Evolutionary conservation across 1,284 basidiomycete species (phyloP).

Genomic region (Mycena sp.): DNA sequence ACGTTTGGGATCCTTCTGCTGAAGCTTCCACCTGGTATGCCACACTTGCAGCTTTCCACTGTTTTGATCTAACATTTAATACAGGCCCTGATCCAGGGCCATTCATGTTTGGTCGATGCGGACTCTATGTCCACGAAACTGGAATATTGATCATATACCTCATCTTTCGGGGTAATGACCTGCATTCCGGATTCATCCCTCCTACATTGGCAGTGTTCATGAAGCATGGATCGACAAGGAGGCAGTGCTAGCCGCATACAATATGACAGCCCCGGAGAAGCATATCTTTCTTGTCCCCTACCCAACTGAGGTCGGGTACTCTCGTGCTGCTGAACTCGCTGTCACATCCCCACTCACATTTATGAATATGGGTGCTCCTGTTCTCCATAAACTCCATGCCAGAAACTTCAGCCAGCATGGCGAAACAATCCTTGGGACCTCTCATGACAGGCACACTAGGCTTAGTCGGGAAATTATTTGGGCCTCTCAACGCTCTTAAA

Average conservation of each 20-base stretch:
- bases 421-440: neutral
- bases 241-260: neutral
- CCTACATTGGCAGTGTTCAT: neutral
- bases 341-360: constrained; percentile 2
- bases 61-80: neutral
- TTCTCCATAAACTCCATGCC: neutral
- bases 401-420: constrained; percentile 5
- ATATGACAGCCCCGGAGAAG: too few species aligned
- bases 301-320: neutral
- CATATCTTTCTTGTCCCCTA: neutral
- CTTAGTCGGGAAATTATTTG: constrained; percentile 6
- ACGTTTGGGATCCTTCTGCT: constrained; percentile 1
- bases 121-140: neutral
- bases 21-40: too few species aligned
- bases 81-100: neutral
- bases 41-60: neutral
- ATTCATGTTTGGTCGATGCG: neutral
- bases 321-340: neutral
- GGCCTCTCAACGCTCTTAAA: neutral
- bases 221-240: neutral
- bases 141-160: neutral
- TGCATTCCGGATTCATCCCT: neutral
- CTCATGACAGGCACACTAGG: neutral
- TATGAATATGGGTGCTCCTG: constrained; percentile 4
- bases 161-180: neutral